Evolutionary conservation across 2,329 filamentous ascomycete genomes (phyloP).

Genomic region (Colletotrichum salicis): DNA sequence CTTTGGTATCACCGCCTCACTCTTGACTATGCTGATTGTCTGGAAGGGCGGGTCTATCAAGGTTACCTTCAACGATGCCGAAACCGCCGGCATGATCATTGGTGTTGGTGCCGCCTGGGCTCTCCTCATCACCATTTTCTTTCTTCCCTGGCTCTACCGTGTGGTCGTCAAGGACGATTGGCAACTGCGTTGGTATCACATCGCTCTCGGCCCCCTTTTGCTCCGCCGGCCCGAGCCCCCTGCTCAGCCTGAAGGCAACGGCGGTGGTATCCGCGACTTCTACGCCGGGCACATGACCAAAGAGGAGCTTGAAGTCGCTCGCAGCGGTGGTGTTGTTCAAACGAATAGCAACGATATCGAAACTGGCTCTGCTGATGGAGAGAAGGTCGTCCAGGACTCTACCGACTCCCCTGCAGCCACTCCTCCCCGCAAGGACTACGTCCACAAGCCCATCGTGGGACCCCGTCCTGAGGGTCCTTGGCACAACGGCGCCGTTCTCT

Average conservation of each 20-base stretch:
- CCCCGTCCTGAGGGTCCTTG: slow-evolving; percentile 49
- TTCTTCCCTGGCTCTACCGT: slow-evolving; percentile 65
- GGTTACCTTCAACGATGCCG: slow-evolving; percentile 37
- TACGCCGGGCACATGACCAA: slow-evolving; percentile 61
- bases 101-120: slow-evolving; percentile 58
- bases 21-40: slow-evolving; percentile 36
- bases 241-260: slow-evolving; percentile 48
- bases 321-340: slow-evolving; percentile 36
- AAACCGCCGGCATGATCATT: slow-evolving; percentile 60
- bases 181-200: slow-evolving; percentile 62
- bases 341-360: slow-evolving; percentile 39
- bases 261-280: slow-evolving; percentile 55
- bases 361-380: slow-evolving; percentile 38
- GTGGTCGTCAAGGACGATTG: slow-evolving; percentile 66
- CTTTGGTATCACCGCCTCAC: slow-evolving; percentile 62
- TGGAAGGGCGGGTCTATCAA: slow-evolving; percentile 38
- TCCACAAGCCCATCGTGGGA: slow-evolving; percentile 43
- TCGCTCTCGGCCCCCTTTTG: slow-evolving; percentile 60
- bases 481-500: slow-evolving; percentile 50
- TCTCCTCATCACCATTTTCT: slow-evolving; percentile 56
- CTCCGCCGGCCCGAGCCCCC: slow-evolving; percentile 50
- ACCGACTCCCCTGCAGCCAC: slow-evolving; percentile 28
- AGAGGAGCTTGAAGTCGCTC: slow-evolving; percentile 54
- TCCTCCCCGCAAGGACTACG: slow-evolving; percentile 1
- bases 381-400: slow-evolving; percentile 45